Percentiles rank a stretch among this genome's conserved stretches.
phyloP scores from a whole-genome alignment of 306 rosid species.

The Cicer judaicum region DNA sequence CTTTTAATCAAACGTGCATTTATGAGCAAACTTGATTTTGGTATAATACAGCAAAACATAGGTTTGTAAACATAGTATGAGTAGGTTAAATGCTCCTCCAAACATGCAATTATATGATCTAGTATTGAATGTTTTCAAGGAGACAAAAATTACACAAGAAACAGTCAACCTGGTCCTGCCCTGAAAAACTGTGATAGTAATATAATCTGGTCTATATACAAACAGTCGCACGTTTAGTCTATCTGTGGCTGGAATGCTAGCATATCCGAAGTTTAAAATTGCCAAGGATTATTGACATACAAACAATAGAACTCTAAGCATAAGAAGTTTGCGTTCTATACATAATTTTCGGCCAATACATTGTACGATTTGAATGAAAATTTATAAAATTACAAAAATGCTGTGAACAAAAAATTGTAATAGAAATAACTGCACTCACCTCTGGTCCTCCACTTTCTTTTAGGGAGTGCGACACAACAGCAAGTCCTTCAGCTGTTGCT shows the following conservation, averaged over 20 bases:
- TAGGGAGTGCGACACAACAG: conserved; percentile 70
- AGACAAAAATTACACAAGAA: conserved; percentile 13
- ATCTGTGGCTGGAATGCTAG: conserved; percentile 31
- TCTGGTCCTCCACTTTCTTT: conserved; percentile 84
- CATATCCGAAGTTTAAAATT: conserved; percentile 8
- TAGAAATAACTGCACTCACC: conserved; percentile 57
- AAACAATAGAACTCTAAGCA: conserved; percentile 14
- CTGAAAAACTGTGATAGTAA: conserved; percentile 17
- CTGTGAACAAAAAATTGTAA: conserved; percentile 12
- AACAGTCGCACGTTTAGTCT: neutral
- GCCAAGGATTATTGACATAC: conserved; percentile 3
- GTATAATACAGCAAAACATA: neutral
- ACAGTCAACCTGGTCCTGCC: conserved; percentile 21
- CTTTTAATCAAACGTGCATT: neutral
- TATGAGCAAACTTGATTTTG: neutral
- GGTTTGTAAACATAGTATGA: neutral
- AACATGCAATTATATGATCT: conserved; percentile 17
- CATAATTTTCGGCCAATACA: neutral
- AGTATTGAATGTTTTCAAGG: conserved; percentile 34
- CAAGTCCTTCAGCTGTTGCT: conserved; percentile 89
- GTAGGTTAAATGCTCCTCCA: conserved; percentile 5
- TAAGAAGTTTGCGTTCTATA: neutral
- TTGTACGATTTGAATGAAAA: conserved; percentile 20
- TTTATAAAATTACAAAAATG: conserved; percentile 14
- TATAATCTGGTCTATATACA: conserved; percentile 12